Percentiles rank a stretch among this genome's conserved stretches.
phyloP scores from a whole-genome alignment of 352 stramenopile genomes.

The Salisapilia sapeloensis region DNA sequence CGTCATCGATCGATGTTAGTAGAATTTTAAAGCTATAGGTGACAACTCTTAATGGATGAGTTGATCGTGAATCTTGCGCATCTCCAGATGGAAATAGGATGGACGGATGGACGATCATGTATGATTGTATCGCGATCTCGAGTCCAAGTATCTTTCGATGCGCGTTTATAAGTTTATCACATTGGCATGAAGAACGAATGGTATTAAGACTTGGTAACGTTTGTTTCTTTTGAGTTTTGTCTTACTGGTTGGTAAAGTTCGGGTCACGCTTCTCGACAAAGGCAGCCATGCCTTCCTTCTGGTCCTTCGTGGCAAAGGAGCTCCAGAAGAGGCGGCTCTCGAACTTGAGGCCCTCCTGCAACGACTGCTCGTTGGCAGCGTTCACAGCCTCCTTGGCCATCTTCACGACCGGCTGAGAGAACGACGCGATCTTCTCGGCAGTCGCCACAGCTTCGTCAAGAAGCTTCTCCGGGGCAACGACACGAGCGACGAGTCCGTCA shows the following conservation, averaged over 20 bases:
- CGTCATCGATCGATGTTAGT: too few species aligned
- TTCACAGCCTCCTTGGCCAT: conserved; percentile 97
- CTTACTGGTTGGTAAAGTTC: conserved; percentile 90
- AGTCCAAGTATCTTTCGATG: too few species aligned
- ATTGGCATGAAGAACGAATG: not conserved
- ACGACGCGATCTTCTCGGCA: conserved; percentile 90
- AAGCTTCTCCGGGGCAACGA: conserved; percentile 85
- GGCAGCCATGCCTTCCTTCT: conserved; percentile 93
- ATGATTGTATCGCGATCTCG: too few species aligned
- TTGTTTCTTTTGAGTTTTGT: too few species aligned
- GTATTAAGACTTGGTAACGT: too few species aligned
- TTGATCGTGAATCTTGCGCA: too few species aligned
- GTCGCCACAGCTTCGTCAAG: conserved; percentile 93
- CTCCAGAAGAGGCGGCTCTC: conserved; percentile 97
- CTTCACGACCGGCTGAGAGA: conserved; percentile 90
- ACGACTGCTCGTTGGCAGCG: conserved; percentile 82
- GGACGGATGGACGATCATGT: too few species aligned
- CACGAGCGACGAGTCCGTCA: conserved; percentile 87
- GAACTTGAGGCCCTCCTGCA: conserved; percentile 91
- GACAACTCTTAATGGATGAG: too few species aligned
- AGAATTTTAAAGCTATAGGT: too few species aligned
- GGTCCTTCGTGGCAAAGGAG: conserved; percentile 91
- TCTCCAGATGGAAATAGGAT: too few species aligned
- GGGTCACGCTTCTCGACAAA: conserved; percentile 96
- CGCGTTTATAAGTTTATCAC: too few species aligned